Percentiles rank a stretch among this genome's conserved stretches.
Evolutionary conservation across 2,329 filamentous ascomycete genomes (phyloP).

Genomic region (Colletotrichum liaoningense): DNA sequence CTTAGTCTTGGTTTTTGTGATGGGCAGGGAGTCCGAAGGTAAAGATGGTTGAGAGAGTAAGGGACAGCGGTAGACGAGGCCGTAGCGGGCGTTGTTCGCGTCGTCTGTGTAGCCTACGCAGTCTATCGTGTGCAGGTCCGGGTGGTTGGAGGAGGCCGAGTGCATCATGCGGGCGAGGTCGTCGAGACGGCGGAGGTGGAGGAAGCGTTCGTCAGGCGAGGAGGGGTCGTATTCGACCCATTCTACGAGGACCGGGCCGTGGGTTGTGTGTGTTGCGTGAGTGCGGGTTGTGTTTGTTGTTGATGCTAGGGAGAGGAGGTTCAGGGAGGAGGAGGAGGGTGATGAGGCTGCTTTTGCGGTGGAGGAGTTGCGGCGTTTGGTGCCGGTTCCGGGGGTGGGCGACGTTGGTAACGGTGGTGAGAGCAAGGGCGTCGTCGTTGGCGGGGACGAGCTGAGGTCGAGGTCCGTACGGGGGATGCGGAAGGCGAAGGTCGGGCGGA

Average conservation of each 20-base stretch:
- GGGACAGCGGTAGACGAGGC: slow-evolving; percentile 51
- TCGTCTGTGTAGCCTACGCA: slow-evolving; percentile 61
- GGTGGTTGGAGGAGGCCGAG: slow-evolving; percentile 55
- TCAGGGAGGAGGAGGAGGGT: not conserved
- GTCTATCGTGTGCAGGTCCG: slow-evolving; percentile 59
- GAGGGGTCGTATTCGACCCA: slow-evolving; percentile 59
- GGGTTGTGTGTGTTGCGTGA: slow-evolving; percentile 47
- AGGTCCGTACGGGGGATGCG: slow-evolving; percentile 50
- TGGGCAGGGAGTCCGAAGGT: not conserved
- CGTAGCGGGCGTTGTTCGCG: slow-evolving; percentile 50
- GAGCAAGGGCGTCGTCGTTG: not conserved
- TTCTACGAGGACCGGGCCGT: slow-evolving; percentile 53
- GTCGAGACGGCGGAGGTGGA: slow-evolving; percentile 57
- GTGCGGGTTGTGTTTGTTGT: not conserved
- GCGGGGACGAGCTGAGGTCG: slow-evolving; percentile 25
- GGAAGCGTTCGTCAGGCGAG: slow-evolving; percentile 53
- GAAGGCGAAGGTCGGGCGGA: slow-evolving; percentile 7
- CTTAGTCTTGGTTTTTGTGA: slow-evolving; percentile 42
- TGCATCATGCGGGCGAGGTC: slow-evolving; percentile 61
- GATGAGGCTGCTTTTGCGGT: not conserved
- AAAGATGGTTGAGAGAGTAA: not conserved
- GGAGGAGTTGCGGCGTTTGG: not conserved
- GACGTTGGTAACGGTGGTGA: not conserved
- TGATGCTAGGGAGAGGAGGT: not conserved
- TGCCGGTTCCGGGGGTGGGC: too few species aligned